Conservation (phyloP, 1,284 basidiomycete species). For the Ceratobasidium sp. region DNA sequence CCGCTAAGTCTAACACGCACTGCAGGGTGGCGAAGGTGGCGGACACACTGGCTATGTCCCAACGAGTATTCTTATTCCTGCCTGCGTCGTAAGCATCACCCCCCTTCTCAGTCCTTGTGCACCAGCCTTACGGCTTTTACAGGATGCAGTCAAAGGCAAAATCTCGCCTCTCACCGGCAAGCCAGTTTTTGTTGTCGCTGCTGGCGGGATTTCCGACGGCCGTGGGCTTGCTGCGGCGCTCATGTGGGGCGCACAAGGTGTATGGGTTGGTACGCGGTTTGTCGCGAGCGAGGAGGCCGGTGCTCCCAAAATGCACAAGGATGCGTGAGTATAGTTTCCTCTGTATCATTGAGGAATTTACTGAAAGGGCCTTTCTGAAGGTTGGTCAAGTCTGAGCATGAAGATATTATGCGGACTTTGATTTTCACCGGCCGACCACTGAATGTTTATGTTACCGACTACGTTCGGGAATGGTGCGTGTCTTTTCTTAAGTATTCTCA, state of each 20-base stretch:
- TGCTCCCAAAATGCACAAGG: slow-evolving; percentile 86
- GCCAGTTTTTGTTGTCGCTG: slow-evolving; percentile 83
- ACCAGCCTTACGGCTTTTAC: not conserved
- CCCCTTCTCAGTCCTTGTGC: too few species aligned
- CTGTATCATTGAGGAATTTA: slow-evolving; percentile 51
- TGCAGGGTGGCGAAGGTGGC: slow-evolving; percentile 79
- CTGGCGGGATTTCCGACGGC: slow-evolving; percentile 88
- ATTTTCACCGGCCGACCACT: slow-evolving; percentile 91
- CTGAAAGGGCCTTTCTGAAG: slow-evolving; percentile 10
- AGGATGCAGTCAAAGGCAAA: slow-evolving; percentile 74
- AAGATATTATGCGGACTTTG: slow-evolving; percentile 78
- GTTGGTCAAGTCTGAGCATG: slow-evolving; percentile 69
- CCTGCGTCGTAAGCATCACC: slow-evolving; percentile 64
- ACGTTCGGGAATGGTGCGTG: slow-evolving; percentile 78
- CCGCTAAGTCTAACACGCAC: slow-evolving; percentile 43
- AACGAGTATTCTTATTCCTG: slow-evolving; percentile 81
- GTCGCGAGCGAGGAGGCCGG: slow-evolving; percentile 83
- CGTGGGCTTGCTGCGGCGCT: slow-evolving; percentile 86
- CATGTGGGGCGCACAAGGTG: slow-evolving; percentile 83
- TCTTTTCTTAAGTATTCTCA: not conserved
- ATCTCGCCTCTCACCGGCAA: slow-evolving; percentile 80
- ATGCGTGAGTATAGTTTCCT: slow-evolving; percentile 60
- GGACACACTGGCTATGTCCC: slow-evolving; percentile 72
- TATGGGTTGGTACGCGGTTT: slow-evolving; percentile 93
- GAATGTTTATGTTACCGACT: slow-evolving; percentile 81